Base-by-base conservation (phyloP, 2,329 filamentous ascomycete species). In the Talaromyces sp. region DNA sequence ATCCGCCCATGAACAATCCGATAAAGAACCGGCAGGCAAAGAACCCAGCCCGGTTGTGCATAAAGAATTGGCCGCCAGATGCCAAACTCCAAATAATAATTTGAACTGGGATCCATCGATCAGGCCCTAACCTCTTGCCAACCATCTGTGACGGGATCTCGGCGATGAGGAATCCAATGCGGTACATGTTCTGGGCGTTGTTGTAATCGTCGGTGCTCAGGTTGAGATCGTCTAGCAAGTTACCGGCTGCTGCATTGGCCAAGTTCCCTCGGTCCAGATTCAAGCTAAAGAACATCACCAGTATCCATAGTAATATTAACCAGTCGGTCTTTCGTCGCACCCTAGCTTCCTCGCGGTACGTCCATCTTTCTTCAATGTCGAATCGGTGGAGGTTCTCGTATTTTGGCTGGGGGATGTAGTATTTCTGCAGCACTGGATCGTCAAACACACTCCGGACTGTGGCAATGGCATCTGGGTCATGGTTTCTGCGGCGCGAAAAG, bases 61-160 rank as follows among this genome's bases (percentile, higher is more conserved):
- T 59, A 33, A 58, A 57, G 56, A 64, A 57, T 23, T 62, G 55
- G 34, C 60, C 71, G 4, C 64, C 62, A 4, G 72, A 75, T 63
- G 68, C 77, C 70, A 63, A 36, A 50, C 70, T 72, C 71, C 73
- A 75, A 5, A 67, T 71, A 5, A 77, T 73, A 71, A 86, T 82
- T 66, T 84, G 18, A 76, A 63, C 33, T 27, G 60, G 60, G 55
- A 61, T 61, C 60, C 60, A 61, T 50, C 73, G 73, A 64, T 87
- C 84, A 0, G 83, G 83, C 0, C 82, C 85, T 58, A 85, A 69
- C 78, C 79, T 84, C 69, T 88, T 85, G 58, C 78, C 80, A 34
- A 88, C 75, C 23, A 89, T 75, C 68, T 88, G 85, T 0, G 84
- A 87, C 0, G 86, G 86, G 0, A 89, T 76, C 68, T 87, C 85